Conservation (phyloP, 1,139 yeast species). For the Trichomonascaceae sp. region DNA sequence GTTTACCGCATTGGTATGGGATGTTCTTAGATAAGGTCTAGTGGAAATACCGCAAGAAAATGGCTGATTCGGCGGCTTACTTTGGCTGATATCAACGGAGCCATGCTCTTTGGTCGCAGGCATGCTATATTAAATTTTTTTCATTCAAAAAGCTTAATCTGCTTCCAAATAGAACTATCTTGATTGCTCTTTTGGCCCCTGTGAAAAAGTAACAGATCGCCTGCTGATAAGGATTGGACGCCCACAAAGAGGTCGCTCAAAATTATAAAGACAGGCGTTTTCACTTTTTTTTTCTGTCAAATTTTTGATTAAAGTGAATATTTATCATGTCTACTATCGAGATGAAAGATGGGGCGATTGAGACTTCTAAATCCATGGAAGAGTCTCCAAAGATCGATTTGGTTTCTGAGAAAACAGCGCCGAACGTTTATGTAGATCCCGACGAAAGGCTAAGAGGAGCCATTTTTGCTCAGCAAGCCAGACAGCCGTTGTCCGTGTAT, state of each 20-base stretch:
- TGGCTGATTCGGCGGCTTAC: background rate
- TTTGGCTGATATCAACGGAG: no score
- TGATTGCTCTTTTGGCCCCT: no score
- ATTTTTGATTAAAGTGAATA: background rate
- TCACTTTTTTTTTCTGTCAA: no score
- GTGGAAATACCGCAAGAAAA: background rate
- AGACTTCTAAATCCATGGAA: background rate
- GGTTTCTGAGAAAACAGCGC: background rate
- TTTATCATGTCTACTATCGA: background rate
- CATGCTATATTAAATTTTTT: no score
- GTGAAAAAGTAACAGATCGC: no score
- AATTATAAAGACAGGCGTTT: no score
- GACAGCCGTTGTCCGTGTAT: constrained; percentile 3
- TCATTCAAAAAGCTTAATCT: no score
- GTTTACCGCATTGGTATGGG: background rate
- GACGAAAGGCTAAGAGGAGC: constrained; percentile 2
- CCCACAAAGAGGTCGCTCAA: no score
- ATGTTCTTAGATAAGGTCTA: background rate
- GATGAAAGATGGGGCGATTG: background rate
- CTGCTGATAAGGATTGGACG: no score
- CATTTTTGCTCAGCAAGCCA: background rate
- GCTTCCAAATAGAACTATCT: no score
- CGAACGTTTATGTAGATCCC: background rate
- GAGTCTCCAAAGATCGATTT: background rate
- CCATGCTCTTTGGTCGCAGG: no score